A percentile compares a stretch with the other conserved stretches of the same genome.
Evolutionary conservation across 768 basidiomycete genomes (phyloP).

Genomic region (Pulveroboletus sp.): DNA sequence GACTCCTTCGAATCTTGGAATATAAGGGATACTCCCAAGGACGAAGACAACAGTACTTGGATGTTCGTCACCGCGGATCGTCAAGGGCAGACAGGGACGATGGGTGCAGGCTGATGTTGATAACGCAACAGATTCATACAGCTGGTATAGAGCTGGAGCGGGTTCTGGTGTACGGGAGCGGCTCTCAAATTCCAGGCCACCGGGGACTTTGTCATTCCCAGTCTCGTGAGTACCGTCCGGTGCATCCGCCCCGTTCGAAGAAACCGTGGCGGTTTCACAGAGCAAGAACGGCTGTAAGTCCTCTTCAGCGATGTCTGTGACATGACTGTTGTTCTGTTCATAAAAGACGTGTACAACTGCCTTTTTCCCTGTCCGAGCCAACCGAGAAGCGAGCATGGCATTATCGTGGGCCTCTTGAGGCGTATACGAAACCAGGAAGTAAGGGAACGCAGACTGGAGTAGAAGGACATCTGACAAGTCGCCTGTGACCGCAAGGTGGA

Average conservation of each 20-base stretch:
- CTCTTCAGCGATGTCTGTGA: conserved; percentile 55
- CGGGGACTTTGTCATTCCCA: background rate
- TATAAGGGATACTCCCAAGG: conserved; percentile 51
- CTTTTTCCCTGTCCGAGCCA: conserved; percentile 66
- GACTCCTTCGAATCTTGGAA: conserved; percentile 50
- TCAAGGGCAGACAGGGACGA: conserved; percentile 56
- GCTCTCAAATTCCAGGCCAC: background rate
- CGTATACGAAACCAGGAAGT: conserved; percentile 74
- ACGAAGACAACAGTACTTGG: conserved; percentile 68
- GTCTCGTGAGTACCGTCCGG: background rate
- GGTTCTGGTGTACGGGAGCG: conserved; percentile 9
- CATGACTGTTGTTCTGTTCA: conserved; percentile 34
- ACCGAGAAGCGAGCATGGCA: conserved; percentile 76
- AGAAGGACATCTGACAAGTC: conserved; percentile 74
- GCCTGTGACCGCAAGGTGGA: conserved; percentile 62
- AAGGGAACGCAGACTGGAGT: conserved; percentile 75
- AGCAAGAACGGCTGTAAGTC: conserved; percentile 59
- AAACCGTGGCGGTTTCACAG: conserved; percentile 33
- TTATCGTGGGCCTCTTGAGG: conserved; percentile 86
- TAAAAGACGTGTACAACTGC: conserved; percentile 88
- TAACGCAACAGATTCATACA: conserved; percentile 66
- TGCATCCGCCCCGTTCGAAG: conserved; percentile 34
- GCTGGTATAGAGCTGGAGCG: conserved; percentile 38
- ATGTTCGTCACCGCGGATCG: conserved; percentile 46
- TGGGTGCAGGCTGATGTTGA: conserved; percentile 61